A percentile compares a stretch with the other conserved stretches of the same genome.
phyloP scores from a whole-genome alignment of 164 flowering plant genomes.

The Brasenia schreberi region DNA sequence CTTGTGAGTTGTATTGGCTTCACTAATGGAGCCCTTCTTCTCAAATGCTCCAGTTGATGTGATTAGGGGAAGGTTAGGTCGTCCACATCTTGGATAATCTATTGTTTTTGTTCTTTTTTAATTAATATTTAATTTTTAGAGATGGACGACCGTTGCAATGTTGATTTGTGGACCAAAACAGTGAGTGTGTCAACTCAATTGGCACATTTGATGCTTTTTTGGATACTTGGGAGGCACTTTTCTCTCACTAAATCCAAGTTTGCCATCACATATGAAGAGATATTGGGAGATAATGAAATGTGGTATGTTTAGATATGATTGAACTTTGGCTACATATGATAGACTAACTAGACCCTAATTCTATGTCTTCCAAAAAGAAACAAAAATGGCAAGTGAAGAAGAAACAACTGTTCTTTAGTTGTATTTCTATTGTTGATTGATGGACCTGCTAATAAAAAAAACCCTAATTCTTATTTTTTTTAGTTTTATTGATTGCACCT shows the following conservation, averaged over 20 bases:
- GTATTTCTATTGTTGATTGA: too few relatives aligned
- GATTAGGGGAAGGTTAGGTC: neutral
- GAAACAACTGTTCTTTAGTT: too few relatives aligned
- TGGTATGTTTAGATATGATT: neutral
- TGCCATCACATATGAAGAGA: neutral
- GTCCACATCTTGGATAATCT: neutral
- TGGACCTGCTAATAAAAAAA: too few relatives aligned
- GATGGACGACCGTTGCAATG: neutral
- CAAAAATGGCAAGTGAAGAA: too few relatives aligned
- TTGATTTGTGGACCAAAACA: neutral
- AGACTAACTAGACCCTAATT: neutral
- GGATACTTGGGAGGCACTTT: neutral
- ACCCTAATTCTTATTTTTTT: too few relatives aligned
- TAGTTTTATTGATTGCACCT: too few relatives aligned
- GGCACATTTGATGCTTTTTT: neutral
- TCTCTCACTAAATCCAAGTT: neutral
- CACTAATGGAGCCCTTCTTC: neutral
- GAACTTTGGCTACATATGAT: neutral
- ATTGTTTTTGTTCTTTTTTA: neutral
- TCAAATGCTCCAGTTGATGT: neutral
- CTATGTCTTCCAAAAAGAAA: neutral
- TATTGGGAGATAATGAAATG: neutral
- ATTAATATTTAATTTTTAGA: neutral
- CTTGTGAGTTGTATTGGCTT: neutral
- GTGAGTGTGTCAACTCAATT: neutral